A percentile compares a stretch with the other conserved stretches of the same genome.
phyloP scores from a whole-genome alignment of 2,329 filamentous ascomycete genomes.

The Eutypella sp. region DNA sequence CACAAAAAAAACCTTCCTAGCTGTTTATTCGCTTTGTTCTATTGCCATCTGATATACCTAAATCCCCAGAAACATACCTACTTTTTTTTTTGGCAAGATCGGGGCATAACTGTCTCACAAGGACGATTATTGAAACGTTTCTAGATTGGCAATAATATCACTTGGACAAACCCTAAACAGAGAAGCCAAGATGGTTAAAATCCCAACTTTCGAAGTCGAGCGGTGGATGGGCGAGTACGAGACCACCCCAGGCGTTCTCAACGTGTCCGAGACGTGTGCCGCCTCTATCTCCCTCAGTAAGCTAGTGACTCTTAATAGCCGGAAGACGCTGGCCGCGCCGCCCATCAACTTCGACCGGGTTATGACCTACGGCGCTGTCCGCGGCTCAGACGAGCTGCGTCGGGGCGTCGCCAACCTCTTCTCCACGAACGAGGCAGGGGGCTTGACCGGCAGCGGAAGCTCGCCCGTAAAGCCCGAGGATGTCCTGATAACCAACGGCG shows the following conservation, averaged over 20 bases:
- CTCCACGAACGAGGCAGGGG: conserved; percentile 50
- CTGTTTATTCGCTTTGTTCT: no score
- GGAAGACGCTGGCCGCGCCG: conserved; percentile 38
- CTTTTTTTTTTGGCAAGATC: no score
- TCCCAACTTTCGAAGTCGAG: conserved; percentile 66
- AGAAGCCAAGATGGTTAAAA: conserved; percentile 54
- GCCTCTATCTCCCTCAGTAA: conserved; percentile 70
- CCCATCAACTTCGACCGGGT: conserved; percentile 49
- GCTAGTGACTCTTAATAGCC: conserved; percentile 53
- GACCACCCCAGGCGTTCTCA: conserved; percentile 51
- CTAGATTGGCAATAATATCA: no score
- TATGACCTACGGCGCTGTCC: conserved; percentile 70
- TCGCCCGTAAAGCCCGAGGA: conserved; percentile 43
- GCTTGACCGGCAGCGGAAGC: no score
- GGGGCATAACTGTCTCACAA: no score
- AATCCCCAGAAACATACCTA: no score
- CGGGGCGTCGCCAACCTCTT: conserved; percentile 62
- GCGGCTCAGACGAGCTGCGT: conserved; percentile 60
- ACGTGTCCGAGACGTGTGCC: conserved; percentile 76
- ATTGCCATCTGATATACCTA: no score
- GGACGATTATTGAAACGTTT: no score
- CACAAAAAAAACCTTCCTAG: no score
- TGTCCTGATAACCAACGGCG: conserved; percentile 72
- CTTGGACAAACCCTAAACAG: no score
- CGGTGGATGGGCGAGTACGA: conserved; percentile 63